Evolutionary conservation across 208 protist genomes (phyloP).

Genomic region (Angomonas deanei): DNA sequence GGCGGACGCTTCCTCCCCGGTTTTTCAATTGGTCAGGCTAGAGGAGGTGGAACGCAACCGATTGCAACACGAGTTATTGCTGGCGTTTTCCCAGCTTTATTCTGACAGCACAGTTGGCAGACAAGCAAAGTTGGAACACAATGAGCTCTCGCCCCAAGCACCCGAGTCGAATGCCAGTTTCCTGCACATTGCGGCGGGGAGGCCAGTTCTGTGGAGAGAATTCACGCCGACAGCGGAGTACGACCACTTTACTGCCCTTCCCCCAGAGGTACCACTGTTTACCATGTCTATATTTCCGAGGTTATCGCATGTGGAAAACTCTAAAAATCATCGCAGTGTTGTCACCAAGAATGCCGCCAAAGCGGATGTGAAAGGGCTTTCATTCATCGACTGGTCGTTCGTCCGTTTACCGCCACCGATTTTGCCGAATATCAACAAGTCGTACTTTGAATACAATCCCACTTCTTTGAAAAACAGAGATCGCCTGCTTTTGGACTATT

Average conservation of each 20-base stretch:
- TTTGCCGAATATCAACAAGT: constrained; percentile 33
- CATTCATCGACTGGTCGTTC: constrained; percentile 36
- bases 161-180: no score
- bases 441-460: constrained; percentile 46
- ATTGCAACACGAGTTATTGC: no score
- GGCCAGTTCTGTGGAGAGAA: no score
- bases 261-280: constrained; percentile 17
- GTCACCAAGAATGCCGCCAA: constrained; percentile 2
- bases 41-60: no score
- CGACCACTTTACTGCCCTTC: background rate
- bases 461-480: constrained; percentile 38
- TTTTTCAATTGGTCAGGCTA: no score
- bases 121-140: no score
- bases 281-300: constrained; percentile 34
- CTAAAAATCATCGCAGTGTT: constrained; percentile 21
- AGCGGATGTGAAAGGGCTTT: background rate
- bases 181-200: no score
- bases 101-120: no score
- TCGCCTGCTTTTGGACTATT: constrained; percentile 25
- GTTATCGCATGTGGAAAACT: constrained; percentile 23
- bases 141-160: no score
- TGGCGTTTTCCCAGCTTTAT: no score
- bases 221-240: no score
- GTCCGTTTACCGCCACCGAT: constrained; percentile 30
- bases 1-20: no score